Conservation (phyloP, 768 basidiomycete genomes). For the Leccinum disarticulatum region DNA sequence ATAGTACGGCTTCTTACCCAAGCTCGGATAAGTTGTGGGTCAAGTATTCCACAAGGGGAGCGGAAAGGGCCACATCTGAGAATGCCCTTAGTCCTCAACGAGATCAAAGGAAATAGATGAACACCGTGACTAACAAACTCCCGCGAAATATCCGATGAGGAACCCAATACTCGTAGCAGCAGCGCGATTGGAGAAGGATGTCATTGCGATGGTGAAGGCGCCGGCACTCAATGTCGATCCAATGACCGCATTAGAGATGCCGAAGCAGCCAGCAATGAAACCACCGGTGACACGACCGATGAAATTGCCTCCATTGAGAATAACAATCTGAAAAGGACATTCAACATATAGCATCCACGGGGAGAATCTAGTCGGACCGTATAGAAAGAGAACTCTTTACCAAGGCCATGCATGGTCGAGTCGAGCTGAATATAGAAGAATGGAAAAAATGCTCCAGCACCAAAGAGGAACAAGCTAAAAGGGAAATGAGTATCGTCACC, state of each 20-base stretch:
- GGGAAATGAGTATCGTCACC: background rate
- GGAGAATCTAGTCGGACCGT: slow-evolving; percentile 36
- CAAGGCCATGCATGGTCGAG: slow-evolving; percentile 48
- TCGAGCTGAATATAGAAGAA: slow-evolving; percentile 60
- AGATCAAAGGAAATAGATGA: background rate
- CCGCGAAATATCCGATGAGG: slow-evolving; percentile 52
- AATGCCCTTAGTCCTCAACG: background rate
- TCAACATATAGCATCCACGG: background rate
- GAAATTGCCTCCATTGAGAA: slow-evolving; percentile 37
- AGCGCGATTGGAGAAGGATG: slow-evolving; percentile 37
- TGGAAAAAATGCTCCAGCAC: slow-evolving; percentile 22
- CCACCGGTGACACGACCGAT: slow-evolving; percentile 39
- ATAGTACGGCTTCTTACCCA: slow-evolving; percentile 31
- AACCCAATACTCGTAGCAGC: slow-evolving; percentile 39
- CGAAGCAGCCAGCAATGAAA: slow-evolving; percentile 38
- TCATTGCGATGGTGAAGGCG: slow-evolving; percentile 44
- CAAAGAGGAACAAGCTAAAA: slow-evolving; percentile 19
- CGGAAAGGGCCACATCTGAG: slow-evolving; percentile 39
- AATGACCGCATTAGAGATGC: slow-evolving; percentile 45
- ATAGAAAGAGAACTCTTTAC: slow-evolving; percentile 52
- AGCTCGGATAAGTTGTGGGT: slow-evolving; percentile 49
- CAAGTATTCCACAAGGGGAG: slow-evolving; percentile 44
- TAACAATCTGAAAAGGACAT: slow-evolving; percentile 30
- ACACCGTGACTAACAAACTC: slow-evolving; percentile 35
- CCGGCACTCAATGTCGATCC: slow-evolving; percentile 35